Evolutionary conservation across 202 grass and related monocot genomes (phyloP).

Genomic region (Schoenoplectus tabernaemontani): DNA sequence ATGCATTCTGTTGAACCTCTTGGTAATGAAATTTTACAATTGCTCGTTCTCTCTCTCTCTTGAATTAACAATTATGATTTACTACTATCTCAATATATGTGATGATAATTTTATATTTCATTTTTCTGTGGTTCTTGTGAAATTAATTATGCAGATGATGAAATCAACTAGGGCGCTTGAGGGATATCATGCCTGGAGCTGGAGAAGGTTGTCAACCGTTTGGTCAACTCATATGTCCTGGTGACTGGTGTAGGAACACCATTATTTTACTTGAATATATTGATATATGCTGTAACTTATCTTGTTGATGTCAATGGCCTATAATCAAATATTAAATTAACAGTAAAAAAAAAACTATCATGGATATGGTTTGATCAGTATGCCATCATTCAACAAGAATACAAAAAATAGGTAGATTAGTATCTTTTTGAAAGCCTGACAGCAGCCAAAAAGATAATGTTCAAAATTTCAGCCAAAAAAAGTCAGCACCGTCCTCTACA

Average conservation of each 20-base stretch:
- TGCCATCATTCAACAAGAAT: neutral
- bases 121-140: neutral
- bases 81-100: neutral
- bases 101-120: neutral
- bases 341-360: neutral
- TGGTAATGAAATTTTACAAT: neutral
- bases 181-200: neutral
- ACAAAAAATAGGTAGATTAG: neutral
- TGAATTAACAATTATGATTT: neutral
- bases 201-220: neutral
- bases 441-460: neutral
- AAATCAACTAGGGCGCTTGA: neutral
- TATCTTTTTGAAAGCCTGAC: neutral
- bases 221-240: neutral
- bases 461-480: slow-evolving; percentile 20
- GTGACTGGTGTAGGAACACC: neutral
- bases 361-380: neutral
- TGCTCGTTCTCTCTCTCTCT: neutral
- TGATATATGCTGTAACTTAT: neutral
- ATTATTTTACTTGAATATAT: neutral
- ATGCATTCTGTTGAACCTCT: slow-evolving; percentile 15
- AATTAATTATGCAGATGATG: neutral
- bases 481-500: slow-evolving; percentile 32
- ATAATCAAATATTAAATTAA: neutral
- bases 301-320: neutral